Evolutionary conservation across 805 yeast genomes (phyloP).

Genomic region (Saccharomycopsis fermentans): DNA sequence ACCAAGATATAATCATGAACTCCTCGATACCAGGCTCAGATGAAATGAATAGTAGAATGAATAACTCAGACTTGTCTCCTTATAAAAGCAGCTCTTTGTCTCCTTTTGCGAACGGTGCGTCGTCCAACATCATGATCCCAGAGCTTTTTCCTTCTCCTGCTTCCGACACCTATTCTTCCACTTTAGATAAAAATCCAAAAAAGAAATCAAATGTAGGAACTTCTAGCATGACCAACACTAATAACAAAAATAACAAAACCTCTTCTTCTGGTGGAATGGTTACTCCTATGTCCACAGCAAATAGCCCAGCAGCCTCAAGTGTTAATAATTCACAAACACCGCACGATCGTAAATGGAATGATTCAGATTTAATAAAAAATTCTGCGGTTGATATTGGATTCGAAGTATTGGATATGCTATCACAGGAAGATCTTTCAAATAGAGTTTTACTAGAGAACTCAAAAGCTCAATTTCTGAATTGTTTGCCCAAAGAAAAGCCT

Average conservation of each 20-base stretch:
- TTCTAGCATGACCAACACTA: not conserved
- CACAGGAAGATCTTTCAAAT: not conserved
- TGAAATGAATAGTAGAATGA: not conserved
- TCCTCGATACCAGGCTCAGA: not conserved
- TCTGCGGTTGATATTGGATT: slow-evolving; percentile 10
- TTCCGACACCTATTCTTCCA: not conserved
- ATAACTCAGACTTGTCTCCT: too few relatives aligned
- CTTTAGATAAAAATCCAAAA: not conserved
- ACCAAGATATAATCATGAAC: too few relatives aligned
- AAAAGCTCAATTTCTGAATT: not conserved
- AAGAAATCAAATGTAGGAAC: not conserved
- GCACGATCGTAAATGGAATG: not conserved
- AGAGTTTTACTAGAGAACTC: not conserved
- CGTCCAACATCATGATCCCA: not conserved
- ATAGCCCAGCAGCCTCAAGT: slow-evolving; percentile 7
- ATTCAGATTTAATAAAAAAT: not conserved
- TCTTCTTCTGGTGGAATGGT: not conserved
- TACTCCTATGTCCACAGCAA: slow-evolving; percentile 13
- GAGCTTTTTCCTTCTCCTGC: not conserved
- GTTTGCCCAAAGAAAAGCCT: not conserved
- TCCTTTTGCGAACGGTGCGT: not conserved
- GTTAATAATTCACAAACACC: not conserved
- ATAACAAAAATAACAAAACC: not conserved
- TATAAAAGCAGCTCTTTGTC: not conserved
- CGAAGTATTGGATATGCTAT: slow-evolving; percentile 6